Conservation (phyloP, 768 basidiomycete species). For the Rhizopogon vinicolor region DNA sequence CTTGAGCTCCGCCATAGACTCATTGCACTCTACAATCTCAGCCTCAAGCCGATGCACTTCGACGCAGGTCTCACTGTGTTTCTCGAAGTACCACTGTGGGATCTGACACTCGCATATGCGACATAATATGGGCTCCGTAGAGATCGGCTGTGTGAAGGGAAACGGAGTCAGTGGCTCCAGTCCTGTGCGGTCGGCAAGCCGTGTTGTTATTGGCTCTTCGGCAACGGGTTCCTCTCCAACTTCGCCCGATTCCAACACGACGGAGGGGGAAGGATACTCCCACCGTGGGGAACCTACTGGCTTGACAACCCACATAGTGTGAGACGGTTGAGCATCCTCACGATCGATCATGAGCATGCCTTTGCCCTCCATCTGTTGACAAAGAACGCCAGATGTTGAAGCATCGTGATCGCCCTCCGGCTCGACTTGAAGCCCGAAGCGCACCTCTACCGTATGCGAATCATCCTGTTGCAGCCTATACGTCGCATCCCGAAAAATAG, state of each 20-base stretch:
- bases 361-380: conserved; percentile 92
- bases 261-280: conserved; percentile 60
- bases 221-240: conserved; percentile 31
- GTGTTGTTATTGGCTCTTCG: conserved; percentile 27
- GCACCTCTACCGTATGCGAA: conserved; percentile 89
- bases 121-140: conserved; percentile 82
- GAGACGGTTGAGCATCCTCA: conserved; percentile 80
- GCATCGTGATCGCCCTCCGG: conserved; percentile 54
- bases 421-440: conserved; percentile 81
- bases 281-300: conserved; percentile 70
- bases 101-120: conserved; percentile 97
- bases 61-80: conserved; percentile 98
- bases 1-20: conserved; percentile 82
- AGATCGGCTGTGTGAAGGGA: conserved; percentile 74
- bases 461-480: conserved; percentile 84
- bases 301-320: conserved; percentile 98
- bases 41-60: conserved; percentile 96
- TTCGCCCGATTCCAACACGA: conserved; percentile 48
- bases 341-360: conserved; percentile 99
- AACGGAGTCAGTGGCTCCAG: conserved; percentile 62
- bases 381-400: conserved; percentile 44
- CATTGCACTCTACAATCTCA: conserved; percentile 91
- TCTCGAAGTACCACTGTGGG: conserved; percentile 99
- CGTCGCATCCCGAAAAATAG: conserved; percentile 84
- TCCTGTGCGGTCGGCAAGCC: conserved; percentile 33